Conservation (phyloP, 495 filamentous ascomycete species). For the Hypoxylon rickii region DNA sequence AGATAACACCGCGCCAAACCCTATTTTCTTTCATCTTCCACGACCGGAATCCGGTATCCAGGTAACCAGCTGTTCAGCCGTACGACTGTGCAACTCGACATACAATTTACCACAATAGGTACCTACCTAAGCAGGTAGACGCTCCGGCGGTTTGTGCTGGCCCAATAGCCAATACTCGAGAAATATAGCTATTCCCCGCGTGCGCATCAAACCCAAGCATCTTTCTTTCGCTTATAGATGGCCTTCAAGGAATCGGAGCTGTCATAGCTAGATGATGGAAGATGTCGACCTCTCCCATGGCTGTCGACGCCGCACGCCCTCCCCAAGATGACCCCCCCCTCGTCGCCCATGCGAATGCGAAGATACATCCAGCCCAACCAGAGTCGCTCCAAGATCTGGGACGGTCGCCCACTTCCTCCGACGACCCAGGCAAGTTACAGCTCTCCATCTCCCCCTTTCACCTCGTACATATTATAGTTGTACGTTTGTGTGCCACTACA, state of each 20-base stretch:
- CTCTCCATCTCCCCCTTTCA: neutral
- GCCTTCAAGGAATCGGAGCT: too few species aligned
- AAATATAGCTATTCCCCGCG: neutral
- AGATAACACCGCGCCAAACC: constrained; percentile 1
- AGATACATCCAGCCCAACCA: constrained; percentile 13
- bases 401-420: constrained; percentile 28
- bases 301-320: constrained; percentile 31
- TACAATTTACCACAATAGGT: neutral
- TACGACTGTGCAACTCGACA: too few species aligned
- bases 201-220: neutral
- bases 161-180: too few species aligned
- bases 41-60: too few species aligned
- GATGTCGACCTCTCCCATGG: constrained; percentile 34
- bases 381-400: constrained; percentile 25
- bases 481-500: constrained; percentile 2
- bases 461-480: neutral
- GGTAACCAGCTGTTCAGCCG: too few species aligned
- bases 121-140: too few species aligned
- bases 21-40: neutral
- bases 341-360: constrained; percentile 5
- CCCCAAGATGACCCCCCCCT: constrained; percentile 18
- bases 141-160: neutral
- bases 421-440: constrained; percentile 26
- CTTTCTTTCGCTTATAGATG: constrained; percentile 1
- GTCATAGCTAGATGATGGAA: constrained; percentile 33